Evolutionary conservation across 192 early-diverging fungal species (phyloP).

Genomic region (Podila horticola): DNA sequence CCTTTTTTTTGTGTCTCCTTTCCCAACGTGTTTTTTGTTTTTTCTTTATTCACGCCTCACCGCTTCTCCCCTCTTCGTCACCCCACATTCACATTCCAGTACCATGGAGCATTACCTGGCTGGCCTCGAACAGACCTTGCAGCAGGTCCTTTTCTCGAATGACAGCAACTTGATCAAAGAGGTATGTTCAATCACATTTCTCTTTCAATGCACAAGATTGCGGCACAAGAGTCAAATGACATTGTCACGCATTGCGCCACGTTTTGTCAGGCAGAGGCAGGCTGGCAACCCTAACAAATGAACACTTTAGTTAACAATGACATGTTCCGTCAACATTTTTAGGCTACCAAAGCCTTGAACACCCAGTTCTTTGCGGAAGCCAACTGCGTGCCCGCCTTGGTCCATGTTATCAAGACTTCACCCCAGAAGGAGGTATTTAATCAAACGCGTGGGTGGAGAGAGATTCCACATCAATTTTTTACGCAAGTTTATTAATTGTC

Average conservation of each 20-base stretch:
- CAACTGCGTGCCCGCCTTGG: conserved; percentile 81
- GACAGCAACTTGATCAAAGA: conserved; percentile 21
- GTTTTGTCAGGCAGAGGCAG: background rate
- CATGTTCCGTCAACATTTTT: background rate
- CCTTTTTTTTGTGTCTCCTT: conserved; percentile 2
- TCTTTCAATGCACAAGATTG: background rate
- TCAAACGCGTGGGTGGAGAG: background rate
- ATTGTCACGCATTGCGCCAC: background rate
- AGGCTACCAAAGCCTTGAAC: conserved; percentile 77
- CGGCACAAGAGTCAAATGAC: background rate
- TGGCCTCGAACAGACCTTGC: conserved; percentile 16
- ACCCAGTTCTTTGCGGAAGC: conserved; percentile 75
- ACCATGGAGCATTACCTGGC: conserved; percentile 18
- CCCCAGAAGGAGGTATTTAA: conserved; percentile 57
- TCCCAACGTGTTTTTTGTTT: conserved; percentile 2
- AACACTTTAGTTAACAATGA: background rate
- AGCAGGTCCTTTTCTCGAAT: conserved; percentile 15
- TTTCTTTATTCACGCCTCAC: background rate
- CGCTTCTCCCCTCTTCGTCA: background rate
- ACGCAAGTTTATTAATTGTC: background rate
- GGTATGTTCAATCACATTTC: background rate
- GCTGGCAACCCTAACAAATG: background rate
- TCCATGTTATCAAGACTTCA: conserved; percentile 72
- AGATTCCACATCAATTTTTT: background rate
- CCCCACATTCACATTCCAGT: background rate